A percentile compares a stretch with the other conserved stretches of the same genome.
Conservation (phyloP, 148 eudicot genomes). For the Amaranthus hypochondriacus region DNA sequence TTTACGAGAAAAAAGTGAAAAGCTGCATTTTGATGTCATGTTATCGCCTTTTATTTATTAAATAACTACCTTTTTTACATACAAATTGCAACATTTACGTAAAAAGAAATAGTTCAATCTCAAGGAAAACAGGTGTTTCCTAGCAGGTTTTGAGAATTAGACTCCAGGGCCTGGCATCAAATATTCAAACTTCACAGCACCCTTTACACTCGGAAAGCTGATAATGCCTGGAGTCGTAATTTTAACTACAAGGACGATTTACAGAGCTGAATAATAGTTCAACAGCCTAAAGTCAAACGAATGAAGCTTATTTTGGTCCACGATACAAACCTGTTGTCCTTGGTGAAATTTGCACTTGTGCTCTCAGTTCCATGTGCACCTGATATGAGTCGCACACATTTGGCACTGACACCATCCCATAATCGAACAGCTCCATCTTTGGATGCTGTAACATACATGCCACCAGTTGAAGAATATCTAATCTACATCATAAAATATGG, state of each 20-base stretch:
- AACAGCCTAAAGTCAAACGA: neutral
- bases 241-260: neutral
- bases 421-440: constrained; percentile 84
- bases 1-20: neutral
- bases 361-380: constrained; percentile 81
- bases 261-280: neutral
- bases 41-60: neutral
- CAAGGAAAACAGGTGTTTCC: neutral
- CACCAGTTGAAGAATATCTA: constrained; percentile 72
- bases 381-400: constrained; percentile 56
- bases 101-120: neutral
- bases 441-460: constrained; percentile 85
- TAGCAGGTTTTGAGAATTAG: neutral
- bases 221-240: neutral
- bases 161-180: neutral
- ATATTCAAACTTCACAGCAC: neutral
- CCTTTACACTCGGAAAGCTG: neutral
- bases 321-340: constrained; percentile 59
- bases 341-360: constrained; percentile 66
- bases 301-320: neutral
- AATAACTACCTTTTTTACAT: neutral
- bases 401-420: constrained; percentile 83
- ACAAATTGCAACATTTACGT: neutral
- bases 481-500: constrained; percentile 42
- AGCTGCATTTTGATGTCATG: too few species aligned